phyloP scores from a whole-genome alignment of 179 eudicot genomes.

The Drosera spatulata region DNA sequence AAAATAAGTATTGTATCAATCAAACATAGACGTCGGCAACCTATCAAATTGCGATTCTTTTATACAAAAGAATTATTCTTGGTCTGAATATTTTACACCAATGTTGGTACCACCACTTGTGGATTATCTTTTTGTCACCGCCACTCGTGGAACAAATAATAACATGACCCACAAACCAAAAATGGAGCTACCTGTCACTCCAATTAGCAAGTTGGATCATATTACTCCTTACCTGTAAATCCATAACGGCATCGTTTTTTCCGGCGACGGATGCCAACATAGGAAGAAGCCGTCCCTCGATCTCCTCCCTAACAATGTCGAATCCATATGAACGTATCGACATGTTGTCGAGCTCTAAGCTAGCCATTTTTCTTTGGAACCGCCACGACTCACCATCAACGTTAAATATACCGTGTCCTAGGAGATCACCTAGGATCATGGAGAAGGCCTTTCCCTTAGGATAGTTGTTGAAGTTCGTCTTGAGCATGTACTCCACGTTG shows the following conservation, averaged over 20 bases:
- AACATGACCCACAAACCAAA: too few relatives aligned
- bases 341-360: conserved; percentile 46
- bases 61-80: too few relatives aligned
- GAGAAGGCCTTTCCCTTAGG: conserved; percentile 69
- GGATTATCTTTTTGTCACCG: too few relatives aligned
- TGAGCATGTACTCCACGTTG: conserved; percentile 67
- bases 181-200: too few relatives aligned
- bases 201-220: too few relatives aligned
- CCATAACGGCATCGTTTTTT: conserved; percentile 17
- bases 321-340: conserved; percentile 42
- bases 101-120: too few relatives aligned
- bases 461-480: conserved; percentile 56
- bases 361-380: conserved; percentile 70
- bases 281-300: conserved; percentile 32
- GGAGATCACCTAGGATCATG: conserved; percentile 49
- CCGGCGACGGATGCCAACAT: conserved; percentile 16
- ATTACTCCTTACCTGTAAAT: conserved; percentile 43
- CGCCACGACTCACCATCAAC: conserved; percentile 73
- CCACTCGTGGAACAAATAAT: too few relatives aligned
- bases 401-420: conserved; percentile 71
- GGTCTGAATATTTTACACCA: too few relatives aligned
- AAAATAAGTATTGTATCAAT: too few relatives aligned
- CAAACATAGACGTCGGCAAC: too few relatives aligned
- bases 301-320: conserved; percentile 39
- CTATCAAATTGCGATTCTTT: too few relatives aligned